These are phyloP conservation scores for Aurantiochytrium sp. DNA, from an alignment of 108 stramenopile species.

Conservation along the genomic window DNA sequence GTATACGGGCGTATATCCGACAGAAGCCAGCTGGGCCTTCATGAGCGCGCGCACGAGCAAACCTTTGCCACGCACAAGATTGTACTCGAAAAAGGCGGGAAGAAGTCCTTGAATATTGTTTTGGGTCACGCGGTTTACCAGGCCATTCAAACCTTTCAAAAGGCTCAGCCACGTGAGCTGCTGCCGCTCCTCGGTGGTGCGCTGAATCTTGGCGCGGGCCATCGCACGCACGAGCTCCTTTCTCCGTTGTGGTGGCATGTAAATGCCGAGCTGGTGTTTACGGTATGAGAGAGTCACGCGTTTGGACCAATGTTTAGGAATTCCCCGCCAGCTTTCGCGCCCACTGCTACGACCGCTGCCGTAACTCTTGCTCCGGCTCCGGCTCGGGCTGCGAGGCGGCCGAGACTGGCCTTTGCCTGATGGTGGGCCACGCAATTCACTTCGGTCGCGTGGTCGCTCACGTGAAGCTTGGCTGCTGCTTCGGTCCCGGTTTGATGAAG, in stretches of 20 bases:
- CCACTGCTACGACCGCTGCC: too few relatives aligned
- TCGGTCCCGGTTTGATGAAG: too few relatives aligned
- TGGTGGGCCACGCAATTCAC: too few relatives aligned
- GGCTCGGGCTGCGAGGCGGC: too few relatives aligned
- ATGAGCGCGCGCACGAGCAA: slow-evolving; percentile 71
- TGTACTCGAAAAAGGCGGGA: slow-evolving; percentile 79
- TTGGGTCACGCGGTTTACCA: slow-evolving; percentile 86
- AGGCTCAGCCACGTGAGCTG: slow-evolving; percentile 76
- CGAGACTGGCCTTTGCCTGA: too few relatives aligned
- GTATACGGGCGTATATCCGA: slow-evolving; percentile 65
- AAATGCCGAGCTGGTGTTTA: slow-evolving; percentile 16
- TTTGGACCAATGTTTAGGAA: not conserved
- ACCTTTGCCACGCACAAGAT: slow-evolving; percentile 87
- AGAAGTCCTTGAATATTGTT: slow-evolving; percentile 82
- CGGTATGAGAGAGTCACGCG: not conserved
- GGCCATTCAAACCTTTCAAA: slow-evolving; percentile 84
- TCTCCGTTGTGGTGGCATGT: slow-evolving; percentile 41
- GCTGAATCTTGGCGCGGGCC: not conserved
- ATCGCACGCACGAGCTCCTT: slow-evolving; percentile 23
- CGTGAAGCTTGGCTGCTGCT: too few relatives aligned
- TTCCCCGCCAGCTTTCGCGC: too few relatives aligned
- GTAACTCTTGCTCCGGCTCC: too few relatives aligned
- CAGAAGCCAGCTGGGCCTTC: slow-evolving; percentile 76
- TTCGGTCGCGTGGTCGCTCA: too few relatives aligned
- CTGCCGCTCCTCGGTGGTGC: slow-evolving; percentile 53